These are phyloP conservation scores for Arachis stenosperma DNA, from an alignment of 306 rosid genomes.

Conservation along the genomic window DNA sequence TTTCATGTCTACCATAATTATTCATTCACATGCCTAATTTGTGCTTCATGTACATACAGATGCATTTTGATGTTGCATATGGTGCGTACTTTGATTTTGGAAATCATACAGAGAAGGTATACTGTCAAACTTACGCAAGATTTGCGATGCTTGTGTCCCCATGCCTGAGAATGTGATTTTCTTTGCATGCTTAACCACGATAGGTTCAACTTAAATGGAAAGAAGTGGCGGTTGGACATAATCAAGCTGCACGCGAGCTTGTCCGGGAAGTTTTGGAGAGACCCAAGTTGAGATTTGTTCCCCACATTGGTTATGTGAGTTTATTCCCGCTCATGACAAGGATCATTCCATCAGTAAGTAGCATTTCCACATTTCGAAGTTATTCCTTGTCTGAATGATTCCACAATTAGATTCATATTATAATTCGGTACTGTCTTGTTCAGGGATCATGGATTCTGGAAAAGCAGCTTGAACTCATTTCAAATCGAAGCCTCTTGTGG, in stretches of 20 bases:
- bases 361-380: conserved; percentile 6
- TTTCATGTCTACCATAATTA: conserved; percentile 14
- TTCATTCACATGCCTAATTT: conserved; percentile 38
- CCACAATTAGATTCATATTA: conserved; percentile 27
- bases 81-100: conserved; percentile 95
- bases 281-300: conserved; percentile 80
- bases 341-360: conserved; percentile 87
- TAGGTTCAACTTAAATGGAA: conserved; percentile 87
- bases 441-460: conserved; percentile 88
- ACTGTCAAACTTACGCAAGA: neutral
- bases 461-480: conserved; percentile 86
- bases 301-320: conserved; percentile 85
- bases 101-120: conserved; percentile 96
- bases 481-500: conserved; percentile 79
- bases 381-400: conserved; percentile 14
- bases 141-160: conserved; percentile 26
- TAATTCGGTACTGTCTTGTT: conserved; percentile 16
- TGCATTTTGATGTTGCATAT: conserved; percentile 71
- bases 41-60: conserved; percentile 60
- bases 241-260: conserved; percentile 63
- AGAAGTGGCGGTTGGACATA: conserved; percentile 53
- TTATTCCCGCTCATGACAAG: conserved; percentile 85
- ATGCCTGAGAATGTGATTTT: conserved; percentile 31
- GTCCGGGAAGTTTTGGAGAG: conserved; percentile 64
- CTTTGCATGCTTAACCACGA: conserved; percentile 32